phyloP scores from a whole-genome alignment of 164 flowering plant genomes.

The Paratinospora sagittata region DNA sequence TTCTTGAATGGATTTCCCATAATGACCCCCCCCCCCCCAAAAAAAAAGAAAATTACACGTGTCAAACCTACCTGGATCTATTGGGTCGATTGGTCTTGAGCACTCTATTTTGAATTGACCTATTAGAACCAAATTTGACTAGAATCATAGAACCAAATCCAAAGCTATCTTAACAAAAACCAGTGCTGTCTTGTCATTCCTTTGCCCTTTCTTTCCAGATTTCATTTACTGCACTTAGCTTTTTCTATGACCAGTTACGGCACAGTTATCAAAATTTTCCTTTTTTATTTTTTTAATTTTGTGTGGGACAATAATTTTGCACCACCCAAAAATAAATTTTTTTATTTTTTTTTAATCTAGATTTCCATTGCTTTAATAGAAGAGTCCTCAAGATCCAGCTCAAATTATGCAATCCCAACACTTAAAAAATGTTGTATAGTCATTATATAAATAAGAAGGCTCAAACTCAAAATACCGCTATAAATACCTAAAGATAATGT shows the following conservation, averaged over 20 bases:
- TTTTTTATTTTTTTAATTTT: neutral
- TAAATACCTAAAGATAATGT: too few relatives aligned
- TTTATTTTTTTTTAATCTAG: too few relatives aligned
- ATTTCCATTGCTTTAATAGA: neutral
- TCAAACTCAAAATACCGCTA: too few relatives aligned
- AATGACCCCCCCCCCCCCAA: too few relatives aligned
- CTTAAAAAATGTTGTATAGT: too few relatives aligned
- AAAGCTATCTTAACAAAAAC: neutral
- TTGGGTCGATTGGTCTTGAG: neutral
- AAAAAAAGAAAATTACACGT: too few relatives aligned
- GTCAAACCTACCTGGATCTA: neutral
- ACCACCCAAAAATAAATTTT: neutral
- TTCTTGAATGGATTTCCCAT: too few relatives aligned
- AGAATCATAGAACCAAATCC: neutral
- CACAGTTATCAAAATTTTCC: neutral
- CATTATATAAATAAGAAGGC: too few relatives aligned
- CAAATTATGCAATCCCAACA: too few relatives aligned
- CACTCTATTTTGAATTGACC: neutral
- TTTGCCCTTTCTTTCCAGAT: neutral
- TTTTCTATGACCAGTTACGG: neutral
- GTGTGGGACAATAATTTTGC: neutral
- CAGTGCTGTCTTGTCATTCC: conserved; percentile 1
- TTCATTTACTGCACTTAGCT: neutral
- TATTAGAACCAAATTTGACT: neutral
- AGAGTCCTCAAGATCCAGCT: neutral